These are phyloP conservation scores for Ogataea zsoltii DNA, from an alignment of 805 yeast genomes.

Conservation along the genomic window DNA sequence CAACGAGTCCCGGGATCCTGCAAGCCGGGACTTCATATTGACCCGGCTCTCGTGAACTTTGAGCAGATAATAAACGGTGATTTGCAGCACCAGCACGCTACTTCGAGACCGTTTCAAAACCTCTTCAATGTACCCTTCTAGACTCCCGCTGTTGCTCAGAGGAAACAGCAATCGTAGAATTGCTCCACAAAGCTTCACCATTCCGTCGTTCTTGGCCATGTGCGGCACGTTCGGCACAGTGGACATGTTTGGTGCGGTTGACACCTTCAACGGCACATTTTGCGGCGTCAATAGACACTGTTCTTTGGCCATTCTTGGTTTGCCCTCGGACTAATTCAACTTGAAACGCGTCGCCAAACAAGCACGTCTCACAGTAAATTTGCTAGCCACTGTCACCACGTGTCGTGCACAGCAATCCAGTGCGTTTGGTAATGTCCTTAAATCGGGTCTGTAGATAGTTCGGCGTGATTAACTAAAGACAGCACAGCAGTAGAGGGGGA, in stretches of 20 bases:
- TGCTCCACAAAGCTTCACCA: conserved; percentile 10
- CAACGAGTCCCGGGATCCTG: conserved; percentile 11
- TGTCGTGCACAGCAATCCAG: no score
- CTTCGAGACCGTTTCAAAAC: conserved; percentile 54
- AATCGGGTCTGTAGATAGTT: no score
- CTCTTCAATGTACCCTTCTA: conserved; percentile 37
- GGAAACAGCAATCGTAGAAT: conserved; percentile 13
- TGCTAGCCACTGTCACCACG: no score
- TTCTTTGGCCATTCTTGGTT: neutral
- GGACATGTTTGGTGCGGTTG: neutral
- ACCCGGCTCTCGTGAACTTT: conserved; percentile 23
- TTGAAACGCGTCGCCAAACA: no score
- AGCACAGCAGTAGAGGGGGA: neutral
- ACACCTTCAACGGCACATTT: neutral
- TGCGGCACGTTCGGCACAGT: neutral
- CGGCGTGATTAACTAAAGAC: neutral
- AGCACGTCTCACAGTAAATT: no score
- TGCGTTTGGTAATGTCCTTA: no score
- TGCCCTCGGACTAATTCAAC: no score
- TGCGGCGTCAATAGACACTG: neutral
- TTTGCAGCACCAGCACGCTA: conserved; percentile 61
- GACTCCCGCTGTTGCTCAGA: conserved; percentile 1
- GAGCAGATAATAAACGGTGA: conserved; percentile 64
- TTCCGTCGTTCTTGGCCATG: neutral
- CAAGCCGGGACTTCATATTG: neutral